Evolutionary conservation across 495 filamentous ascomycete genomes (phyloP).

Genomic region (Bryoglossum gracile): DNA sequence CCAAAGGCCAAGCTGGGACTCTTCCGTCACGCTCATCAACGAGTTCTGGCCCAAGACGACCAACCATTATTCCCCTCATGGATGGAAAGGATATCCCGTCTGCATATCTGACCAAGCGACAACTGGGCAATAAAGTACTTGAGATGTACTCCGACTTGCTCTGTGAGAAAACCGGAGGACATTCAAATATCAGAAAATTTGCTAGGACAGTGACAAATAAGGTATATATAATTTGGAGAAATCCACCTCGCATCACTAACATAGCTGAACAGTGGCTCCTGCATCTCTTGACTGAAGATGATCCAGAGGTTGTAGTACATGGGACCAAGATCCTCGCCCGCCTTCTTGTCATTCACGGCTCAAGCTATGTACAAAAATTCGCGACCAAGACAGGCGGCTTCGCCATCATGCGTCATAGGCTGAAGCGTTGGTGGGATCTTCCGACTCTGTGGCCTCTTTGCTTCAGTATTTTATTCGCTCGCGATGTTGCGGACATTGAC

Average conservation of each 20-base stretch:
- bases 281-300: constrained; percentile 82
- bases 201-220: constrained; percentile 94
- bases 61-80: constrained; percentile 26
- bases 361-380: constrained; percentile 76
- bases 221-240: constrained; percentile 43
- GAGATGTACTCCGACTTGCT: constrained; percentile 76
- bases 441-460: constrained; percentile 80
- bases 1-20: constrained; percentile 36
- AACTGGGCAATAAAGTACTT: constrained; percentile 69
- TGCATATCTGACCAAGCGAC: constrained; percentile 40
- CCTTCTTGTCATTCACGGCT: constrained; percentile 73
- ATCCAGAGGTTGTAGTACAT: constrained; percentile 72
- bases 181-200: constrained; percentile 72
- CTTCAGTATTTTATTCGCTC: constrained; percentile 82
- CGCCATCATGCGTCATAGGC: constrained; percentile 67
- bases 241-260: constrained; percentile 31
- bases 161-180: constrained; percentile 63
- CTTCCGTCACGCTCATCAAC: constrained; percentile 32
- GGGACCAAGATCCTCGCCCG: constrained; percentile 82
- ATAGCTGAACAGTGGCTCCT: constrained; percentile 69
- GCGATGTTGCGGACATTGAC: constrained; percentile 68
- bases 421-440: constrained; percentile 86
- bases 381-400: constrained; percentile 79
- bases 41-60: constrained; percentile 24
- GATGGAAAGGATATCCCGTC: constrained; percentile 12